Conservation (phyloP, 176 grass and related monocot species). For the Oryza rufipogon region DNA sequence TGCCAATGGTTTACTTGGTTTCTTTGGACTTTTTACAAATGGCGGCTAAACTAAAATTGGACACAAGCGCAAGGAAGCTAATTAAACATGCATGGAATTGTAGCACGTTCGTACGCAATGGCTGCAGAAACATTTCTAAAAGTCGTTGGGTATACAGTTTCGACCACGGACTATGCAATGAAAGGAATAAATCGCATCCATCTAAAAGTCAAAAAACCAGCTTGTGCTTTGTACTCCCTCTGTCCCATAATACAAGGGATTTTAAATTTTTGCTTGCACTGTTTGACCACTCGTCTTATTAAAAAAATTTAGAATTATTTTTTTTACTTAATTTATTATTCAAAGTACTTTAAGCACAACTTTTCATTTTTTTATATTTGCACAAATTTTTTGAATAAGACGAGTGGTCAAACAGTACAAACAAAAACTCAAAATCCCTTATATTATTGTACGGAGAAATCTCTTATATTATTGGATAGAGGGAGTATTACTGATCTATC, state of each 20-base stretch:
- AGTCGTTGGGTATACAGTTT: neutral
- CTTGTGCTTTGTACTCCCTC: neutral
- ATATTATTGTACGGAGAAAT: no score
- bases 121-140: neutral
- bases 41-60: conserved; percentile 1
- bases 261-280: no score
- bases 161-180: neutral
- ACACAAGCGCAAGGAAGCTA: neutral
- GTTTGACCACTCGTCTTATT: no score
- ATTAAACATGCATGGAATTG: neutral
- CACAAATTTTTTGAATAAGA: no score
- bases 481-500: neutral
- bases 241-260: no score
- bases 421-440: no score
- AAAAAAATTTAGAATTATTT: no score
- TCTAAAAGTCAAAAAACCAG: neutral
- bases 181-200: neutral
- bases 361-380: no score
- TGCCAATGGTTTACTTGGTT: neutral
- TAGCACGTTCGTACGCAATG: neutral
- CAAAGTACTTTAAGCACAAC: no score
- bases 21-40: neutral
- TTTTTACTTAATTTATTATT: no score
- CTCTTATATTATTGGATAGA: no score
- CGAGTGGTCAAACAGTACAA: no score